Evolutionary conservation across 75 land plant species (phyloP), one percentile per base, ranked within the genome.

Genomic region (Adiantum capillusveneris): DNA sequence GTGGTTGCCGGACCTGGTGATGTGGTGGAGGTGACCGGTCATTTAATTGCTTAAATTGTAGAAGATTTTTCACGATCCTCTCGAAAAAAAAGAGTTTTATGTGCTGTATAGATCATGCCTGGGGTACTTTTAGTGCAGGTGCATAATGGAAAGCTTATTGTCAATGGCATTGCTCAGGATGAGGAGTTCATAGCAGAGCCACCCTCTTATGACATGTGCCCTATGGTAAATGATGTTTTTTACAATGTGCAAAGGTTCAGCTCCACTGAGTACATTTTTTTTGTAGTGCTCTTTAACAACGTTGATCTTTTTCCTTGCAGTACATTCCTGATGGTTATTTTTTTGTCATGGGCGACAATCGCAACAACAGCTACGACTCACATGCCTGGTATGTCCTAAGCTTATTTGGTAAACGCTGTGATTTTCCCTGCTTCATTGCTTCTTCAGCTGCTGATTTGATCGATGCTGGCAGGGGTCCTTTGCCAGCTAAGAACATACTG

Each of bases 281-380:
- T 21, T 21, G 18, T 46, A 46, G 14, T 21, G 22, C 5, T 46
- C 17, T 17, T 46, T 6, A 18, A 6, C 18, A 46, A 46, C 6
- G 5, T 14, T 6, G 6, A 6, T 52, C 44, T 24, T 31, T 31
- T 9, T 11, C 12, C 19, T 46, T 60, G 67, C 74, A 83, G 85
- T 45, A 31, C 66, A 75, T 83, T 28, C 82, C 85, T 5, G 41
- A 61, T 41, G 86, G 80, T 44, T 65, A 63, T 65, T 84, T 83
- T 29, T 83, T 73, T 70, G 84, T 83, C 18, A 68, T 83, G 86
- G 86, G 86, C 19, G 86, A 83, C 68, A 83, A 83, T 62, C 78
- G 86, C 6, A 83, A 80, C 58, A 73, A 80, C 71, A 83, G 86
- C 60, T 73, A 31, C 46, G 86, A 83, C 61, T 83, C 86, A 24